Evolutionary conservation across 495 filamentous ascomycete species (phyloP).

Genomic region (Penicillium lagena): DNA sequence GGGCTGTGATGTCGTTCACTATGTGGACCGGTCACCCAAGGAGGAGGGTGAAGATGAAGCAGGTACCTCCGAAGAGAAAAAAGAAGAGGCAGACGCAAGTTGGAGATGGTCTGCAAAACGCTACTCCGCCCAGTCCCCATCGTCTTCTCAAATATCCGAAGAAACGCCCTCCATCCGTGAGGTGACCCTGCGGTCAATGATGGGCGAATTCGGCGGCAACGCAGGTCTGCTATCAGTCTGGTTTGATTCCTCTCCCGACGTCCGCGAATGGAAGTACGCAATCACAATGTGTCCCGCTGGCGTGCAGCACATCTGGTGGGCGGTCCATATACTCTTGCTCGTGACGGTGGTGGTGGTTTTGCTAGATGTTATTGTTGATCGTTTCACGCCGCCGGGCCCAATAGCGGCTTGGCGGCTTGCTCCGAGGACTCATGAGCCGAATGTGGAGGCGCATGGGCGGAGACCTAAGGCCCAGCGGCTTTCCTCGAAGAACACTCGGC

Average conservation of each 20-base stretch:
- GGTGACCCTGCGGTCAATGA: constrained; percentile 96
- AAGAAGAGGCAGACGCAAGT: constrained; percentile 7
- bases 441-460: neutral
- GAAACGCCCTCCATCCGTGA: constrained; percentile 56
- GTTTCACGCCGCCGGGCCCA: neutral
- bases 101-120: constrained; percentile 32
- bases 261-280: constrained; percentile 69
- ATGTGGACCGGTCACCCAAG: constrained; percentile 44
- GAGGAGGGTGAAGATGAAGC: neutral
- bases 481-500: neutral
- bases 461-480: neutral
- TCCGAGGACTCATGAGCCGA: too few relatives aligned
- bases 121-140: constrained; percentile 2
- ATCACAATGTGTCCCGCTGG: constrained; percentile 72
- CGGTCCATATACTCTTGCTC: constrained; percentile 66
- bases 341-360: constrained; percentile 34
- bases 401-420: too few relatives aligned
- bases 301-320: constrained; percentile 92
- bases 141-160: neutral
- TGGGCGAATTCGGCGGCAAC: constrained; percentile 88
- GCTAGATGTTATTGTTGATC: constrained; percentile 2
- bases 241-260: constrained; percentile 59
- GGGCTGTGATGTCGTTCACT: constrained; percentile 86
- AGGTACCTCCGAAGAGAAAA: constrained; percentile 5
- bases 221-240: constrained; percentile 81